Base-by-base conservation (phyloP, 164 flowering plant species). In the Malania oleifera region DNA sequence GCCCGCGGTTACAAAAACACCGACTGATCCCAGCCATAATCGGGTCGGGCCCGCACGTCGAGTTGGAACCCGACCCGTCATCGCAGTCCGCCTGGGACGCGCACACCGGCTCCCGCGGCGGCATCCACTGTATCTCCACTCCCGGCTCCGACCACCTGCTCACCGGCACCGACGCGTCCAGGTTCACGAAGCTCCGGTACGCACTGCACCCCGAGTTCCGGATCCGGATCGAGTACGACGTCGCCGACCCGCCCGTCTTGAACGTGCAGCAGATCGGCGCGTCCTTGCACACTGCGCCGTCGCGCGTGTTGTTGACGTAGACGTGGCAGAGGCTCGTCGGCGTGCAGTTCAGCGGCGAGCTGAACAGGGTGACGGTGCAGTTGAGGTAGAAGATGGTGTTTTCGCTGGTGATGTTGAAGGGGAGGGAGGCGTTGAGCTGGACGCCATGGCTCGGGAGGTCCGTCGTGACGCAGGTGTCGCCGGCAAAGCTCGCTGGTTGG, bases 391-490 rank as follows among this genome's bases (percentile, higher is more conserved):
- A 5, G 61, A 84, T 63, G 52, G 82, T 81, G 76, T 81, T 84
- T 27, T 70, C 48, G 58, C 73, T 61, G 62, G 82, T 77, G 71
- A 84, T 52, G 78, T 77, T 84, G 77, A 84, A 84, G 26, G 89
- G 89, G 25, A 75, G 63, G 50, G 52, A 19, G 22, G 46, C 19
- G 72, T 80, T 68, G 52, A 84, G 81, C 61, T 60, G 81, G 60
- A 84, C 40, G 18, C 89, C 89, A 46, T 68, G 51, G 74, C 62
- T 17, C 45, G 59, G 7, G 22, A 72, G 37, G 63, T 82, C 87
- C 10, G 70, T 6, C 1, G 84, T 58, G 60, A 78, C 31, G 75
- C 87, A 82, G 51, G 77, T 56, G 75, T 70, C 70, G 44, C 64
- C 58, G 22, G 55, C 11, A 65, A 82, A 72, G 19, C 55, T 24